Conservation (phyloP, 2,329 filamentous ascomycete species). For the Waltergamsia citrina region DNA sequence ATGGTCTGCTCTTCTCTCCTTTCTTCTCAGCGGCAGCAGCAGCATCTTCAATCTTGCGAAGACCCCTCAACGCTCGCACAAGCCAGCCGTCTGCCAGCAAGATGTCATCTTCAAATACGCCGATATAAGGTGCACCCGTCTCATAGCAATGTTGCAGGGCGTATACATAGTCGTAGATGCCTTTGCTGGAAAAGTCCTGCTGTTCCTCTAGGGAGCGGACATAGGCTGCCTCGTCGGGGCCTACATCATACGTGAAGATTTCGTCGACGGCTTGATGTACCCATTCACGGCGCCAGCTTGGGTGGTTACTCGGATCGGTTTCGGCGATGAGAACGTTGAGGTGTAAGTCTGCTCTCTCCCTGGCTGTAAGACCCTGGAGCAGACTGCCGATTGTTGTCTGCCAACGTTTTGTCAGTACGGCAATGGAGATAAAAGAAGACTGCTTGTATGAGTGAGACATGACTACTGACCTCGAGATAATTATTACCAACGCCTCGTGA, state of each 20-base stretch:
- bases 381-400: constrained; percentile 1
- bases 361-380: constrained; percentile 1
- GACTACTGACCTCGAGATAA: constrained; percentile 1
- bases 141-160: constrained; percentile 9
- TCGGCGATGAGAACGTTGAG: constrained; percentile 4
- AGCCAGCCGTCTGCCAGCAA: constrained; percentile 81
- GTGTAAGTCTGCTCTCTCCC: constrained; percentile 2
- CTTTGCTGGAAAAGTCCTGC: constrained; percentile 3
- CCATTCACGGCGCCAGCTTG: constrained; percentile 3
- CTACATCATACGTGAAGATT: neutral
- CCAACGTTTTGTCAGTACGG: neutral
- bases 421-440: too few species aligned
- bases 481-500: constrained; percentile 1
- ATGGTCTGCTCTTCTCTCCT: constrained; percentile 49
- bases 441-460: neutral
- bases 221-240: neutral
- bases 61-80: constrained; percentile 66
- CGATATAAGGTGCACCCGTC: constrained; percentile 38
- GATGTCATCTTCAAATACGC: constrained; percentile 64
- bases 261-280: constrained; percentile 1
- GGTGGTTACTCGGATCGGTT: constrained; percentile 2
- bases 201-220: constrained; percentile 1
- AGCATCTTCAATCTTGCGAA: constrained; percentile 23
- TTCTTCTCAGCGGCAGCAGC: neutral
- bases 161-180: constrained; percentile 4